phyloP scores from a whole-genome alignment of 2,329 filamentous ascomycete genomes.

The Pseudogymnoascus sp. region DNA sequence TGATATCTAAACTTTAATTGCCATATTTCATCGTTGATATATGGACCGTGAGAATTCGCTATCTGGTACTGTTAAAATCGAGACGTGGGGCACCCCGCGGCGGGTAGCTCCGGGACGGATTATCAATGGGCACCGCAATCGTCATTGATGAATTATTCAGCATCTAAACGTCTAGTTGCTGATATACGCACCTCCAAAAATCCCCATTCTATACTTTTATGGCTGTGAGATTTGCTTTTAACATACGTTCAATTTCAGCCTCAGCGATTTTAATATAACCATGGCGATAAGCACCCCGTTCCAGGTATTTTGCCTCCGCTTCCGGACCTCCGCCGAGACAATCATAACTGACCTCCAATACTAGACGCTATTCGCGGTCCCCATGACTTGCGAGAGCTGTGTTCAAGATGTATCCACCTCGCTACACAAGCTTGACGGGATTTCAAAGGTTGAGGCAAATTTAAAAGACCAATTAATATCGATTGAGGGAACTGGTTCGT shows the following conservation, averaged over 20 bases:
- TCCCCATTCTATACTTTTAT: not conserved
- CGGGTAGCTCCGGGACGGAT: constrained; percentile 3
- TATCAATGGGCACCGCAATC: not conserved
- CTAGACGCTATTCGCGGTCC: constrained; percentile 89
- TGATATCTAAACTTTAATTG: not conserved
- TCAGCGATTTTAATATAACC: constrained; percentile 9
- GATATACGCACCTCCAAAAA: not conserved
- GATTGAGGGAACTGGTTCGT: constrained; percentile 70
- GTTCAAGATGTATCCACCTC: constrained; percentile 78
- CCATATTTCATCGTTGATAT: not conserved
- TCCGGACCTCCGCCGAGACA: constrained; percentile 21
- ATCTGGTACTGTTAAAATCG: not conserved
- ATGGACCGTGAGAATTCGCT: not conserved
- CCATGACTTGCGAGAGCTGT: constrained; percentile 84
- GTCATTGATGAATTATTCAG: constrained; percentile 10
- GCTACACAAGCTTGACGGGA: constrained; percentile 68
- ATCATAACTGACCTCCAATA: constrained; percentile 15
- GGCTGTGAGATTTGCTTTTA: not conserved
- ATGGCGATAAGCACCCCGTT: constrained; percentile 31
- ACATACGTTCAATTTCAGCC: not conserved
- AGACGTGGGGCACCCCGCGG: constrained; percentile 2
- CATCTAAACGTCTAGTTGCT: constrained; percentile 7
- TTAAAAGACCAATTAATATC: constrained; percentile 76
- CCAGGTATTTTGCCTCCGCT: constrained; percentile 23
- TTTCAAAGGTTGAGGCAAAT: constrained; percentile 74